Evolutionary conservation across 805 yeast genomes (phyloP), one percentile per base, ranked within the genome.

Genomic region (Kluyveromyces wickerhamii): DNA sequence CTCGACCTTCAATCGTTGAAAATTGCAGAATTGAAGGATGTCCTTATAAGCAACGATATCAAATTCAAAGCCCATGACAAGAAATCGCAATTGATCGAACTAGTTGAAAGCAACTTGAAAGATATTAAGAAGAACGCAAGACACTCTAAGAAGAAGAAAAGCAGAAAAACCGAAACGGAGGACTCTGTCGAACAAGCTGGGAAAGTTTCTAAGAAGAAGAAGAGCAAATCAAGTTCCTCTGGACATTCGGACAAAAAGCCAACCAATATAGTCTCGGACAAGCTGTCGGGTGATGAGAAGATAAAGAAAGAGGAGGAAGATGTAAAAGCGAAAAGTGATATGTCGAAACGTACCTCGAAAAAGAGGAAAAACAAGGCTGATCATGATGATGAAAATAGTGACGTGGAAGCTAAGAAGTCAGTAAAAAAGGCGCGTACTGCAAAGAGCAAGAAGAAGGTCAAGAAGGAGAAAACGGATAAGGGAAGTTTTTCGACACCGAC

Each of bases 1-100:
- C 85, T 83, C 55, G 77, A 86, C 51, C 81, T 89, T 5, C 60
- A 67, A 17, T 62, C 67, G 25, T 62, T 81, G 43, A 80, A 76
- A 34, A 77, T 84, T 15, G 74, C 87, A 3, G 74, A 82, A 39
- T 65, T 89, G 50, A 70, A 92, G 48, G 69, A 75, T 15, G 67
- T 85, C 15, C 63, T 89, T 35, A 57, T 66, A 9, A 77, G 72
- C 36, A 71, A 85, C 51, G 67, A 71, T n/a, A 64, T 88, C n/a
- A 55, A 59, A 2, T 78, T 67, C 50, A 69, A 81, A 0, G 62
- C 80, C 1, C 63, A 69, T 29, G 79, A 87, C 5, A 83, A 78
- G 51, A 89, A 89, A 55, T 59, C 71, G 5, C 76, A 73, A 9
- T 65, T 87, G 38, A 57, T 86, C 2, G 59, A 61, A n/a, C 38